Evolutionary conservation across 805 yeast species (phyloP), one percentile per base, ranked within the genome.

Genomic region (Blastobotrys peoriensis): DNA sequence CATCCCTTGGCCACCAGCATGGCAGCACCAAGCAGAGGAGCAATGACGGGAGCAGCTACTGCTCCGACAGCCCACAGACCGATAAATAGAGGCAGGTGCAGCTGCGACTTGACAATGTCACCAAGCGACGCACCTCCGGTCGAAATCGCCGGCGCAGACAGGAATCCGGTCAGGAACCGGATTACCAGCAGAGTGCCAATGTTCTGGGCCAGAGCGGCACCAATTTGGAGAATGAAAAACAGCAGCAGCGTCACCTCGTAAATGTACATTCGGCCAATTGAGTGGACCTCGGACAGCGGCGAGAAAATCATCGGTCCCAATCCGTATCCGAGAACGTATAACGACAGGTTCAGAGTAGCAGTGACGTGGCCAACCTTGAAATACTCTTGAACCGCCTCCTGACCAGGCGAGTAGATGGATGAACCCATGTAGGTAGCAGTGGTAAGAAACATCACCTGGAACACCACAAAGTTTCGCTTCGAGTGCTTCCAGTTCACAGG

Each of bases 371-470:
- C 61, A 33, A 75, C 70, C 40, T 65, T 60, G 45, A 78, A 72
- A 1, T 68, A 69, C 4, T 46, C 60, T 3, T 75, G 60, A 33
- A 81, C 78, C 4, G 65, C 64, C 0, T 66, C 45, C 50, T 75
- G 69, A 0, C 82, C 83, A 0, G 86, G 85, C 0, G 84, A 75
- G 10, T 74, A 62, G 58, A 81, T 70, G 8, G 84, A 75, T 4
- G 85, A 78, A 2, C n/a, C n/a, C n/a, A n/a, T n/a, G n/a, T n/a
- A n/a, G n/a, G 81, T 69, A 64, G 78, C 71, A 2, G 86, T 85
- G 1, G 82, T 71, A 5, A 79, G 60, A 44, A 81, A 67, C 1
- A 85, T 70, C n/a, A n/a, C 78, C 4, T 71, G 25, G 0, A 83
- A 61, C 8, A 79, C 79, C n/a, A 75, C 61, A n/a, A 60, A 53